Percentiles rank a stretch among this genome's conserved stretches.
These are phyloP conservation scores for Glycine tomentella DNA, from an alignment of 306 rosid genomes.

Conservation along the genomic window DNA sequence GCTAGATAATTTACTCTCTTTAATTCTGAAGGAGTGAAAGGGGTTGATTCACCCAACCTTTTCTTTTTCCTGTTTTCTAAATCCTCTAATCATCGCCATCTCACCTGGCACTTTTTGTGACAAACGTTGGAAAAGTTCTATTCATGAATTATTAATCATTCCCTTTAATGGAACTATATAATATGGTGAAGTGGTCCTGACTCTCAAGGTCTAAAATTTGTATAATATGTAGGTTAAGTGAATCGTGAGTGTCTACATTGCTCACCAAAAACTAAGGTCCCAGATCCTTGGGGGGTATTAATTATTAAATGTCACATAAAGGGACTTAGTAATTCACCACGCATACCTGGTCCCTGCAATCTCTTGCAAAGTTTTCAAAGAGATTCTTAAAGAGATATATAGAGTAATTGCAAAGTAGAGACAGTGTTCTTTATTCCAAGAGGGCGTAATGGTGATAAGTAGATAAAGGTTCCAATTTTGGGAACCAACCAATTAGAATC, in stretches of 20 bases:
- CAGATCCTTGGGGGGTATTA: neutral
- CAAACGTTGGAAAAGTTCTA: slow-evolving; percentile 31
- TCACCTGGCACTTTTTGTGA: neutral
- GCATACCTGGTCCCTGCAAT: slow-evolving; percentile 42
- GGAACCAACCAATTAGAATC: slow-evolving; percentile 46
- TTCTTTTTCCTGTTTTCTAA: neutral
- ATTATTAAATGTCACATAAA: slow-evolving; percentile 13
- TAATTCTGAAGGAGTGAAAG: neutral
- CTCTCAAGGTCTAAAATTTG: neutral
- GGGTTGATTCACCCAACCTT: neutral
- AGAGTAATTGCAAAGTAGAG: neutral
- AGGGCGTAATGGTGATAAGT: slow-evolving; percentile 28
- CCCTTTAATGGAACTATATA: slow-evolving; percentile 19
- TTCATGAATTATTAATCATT: slow-evolving; percentile 4
- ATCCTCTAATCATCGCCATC: neutral
- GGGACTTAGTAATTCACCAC: slow-evolving; percentile 3
- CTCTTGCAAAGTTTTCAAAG: neutral
- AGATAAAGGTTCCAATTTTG: slow-evolving; percentile 44
- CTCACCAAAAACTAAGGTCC: slow-evolving; percentile 38
- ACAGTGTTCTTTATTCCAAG: slow-evolving; percentile 26
- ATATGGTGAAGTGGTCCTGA: slow-evolving; percentile 51
- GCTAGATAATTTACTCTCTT: no score
- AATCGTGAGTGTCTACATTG: slow-evolving; percentile 17
- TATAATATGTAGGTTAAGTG: neutral
- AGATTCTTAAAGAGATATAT: slow-evolving; percentile 30